phyloP scores from a whole-genome alignment of 306 rosid species.

The Malus fusca region DNA sequence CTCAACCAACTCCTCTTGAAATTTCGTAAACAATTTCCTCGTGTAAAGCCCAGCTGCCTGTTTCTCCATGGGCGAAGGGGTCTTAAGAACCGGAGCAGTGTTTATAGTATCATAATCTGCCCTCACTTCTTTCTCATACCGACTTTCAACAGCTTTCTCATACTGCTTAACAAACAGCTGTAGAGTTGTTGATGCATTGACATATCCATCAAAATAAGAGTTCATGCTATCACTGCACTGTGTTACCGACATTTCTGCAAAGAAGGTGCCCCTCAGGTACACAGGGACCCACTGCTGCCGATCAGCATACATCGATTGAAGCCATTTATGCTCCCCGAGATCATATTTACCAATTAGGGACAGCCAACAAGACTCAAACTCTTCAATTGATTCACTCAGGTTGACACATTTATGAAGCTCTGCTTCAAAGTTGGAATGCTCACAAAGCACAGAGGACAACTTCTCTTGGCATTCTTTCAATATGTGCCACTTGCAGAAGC shows the following conservation, averaged over 20 bases:
- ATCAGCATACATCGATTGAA: slow-evolving; percentile 19
- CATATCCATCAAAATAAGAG: slow-evolving; percentile 36
- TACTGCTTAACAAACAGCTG: slow-evolving; percentile 29
- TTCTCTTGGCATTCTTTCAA: slow-evolving; percentile 32
- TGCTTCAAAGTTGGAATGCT: slow-evolving; percentile 23
- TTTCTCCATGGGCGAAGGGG: slow-evolving; percentile 39
- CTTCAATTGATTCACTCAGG: slow-evolving; percentile 28
- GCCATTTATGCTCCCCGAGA: slow-evolving; percentile 27
- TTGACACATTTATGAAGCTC: slow-evolving; percentile 23
- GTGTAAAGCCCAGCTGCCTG: slow-evolving; percentile 27
- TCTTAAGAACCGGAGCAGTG: slow-evolving; percentile 20
- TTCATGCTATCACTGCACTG: slow-evolving; percentile 30
- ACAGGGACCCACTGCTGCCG: slow-evolving; percentile 25
- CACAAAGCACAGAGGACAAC: slow-evolving; percentile 18
- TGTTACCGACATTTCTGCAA: slow-evolving; percentile 31
- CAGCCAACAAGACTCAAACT: slow-evolving; percentile 33
- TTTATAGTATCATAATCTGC: slow-evolving; percentile 28
- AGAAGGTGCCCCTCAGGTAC: slow-evolving; percentile 26
- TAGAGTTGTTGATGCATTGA: slow-evolving; percentile 31
- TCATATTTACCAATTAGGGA: slow-evolving; percentile 23
- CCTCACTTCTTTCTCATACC: slow-evolving; percentile 29
- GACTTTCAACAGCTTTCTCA: slow-evolving; percentile 32
- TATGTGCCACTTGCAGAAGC: slow-evolving; percentile 35
- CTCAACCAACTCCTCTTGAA: slow-evolving; percentile 31
- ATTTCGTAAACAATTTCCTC: slow-evolving; percentile 28